phyloP scores from a whole-genome alignment of 2,329 filamentous ascomycete species.

The Calonectria naviculata region DNA sequence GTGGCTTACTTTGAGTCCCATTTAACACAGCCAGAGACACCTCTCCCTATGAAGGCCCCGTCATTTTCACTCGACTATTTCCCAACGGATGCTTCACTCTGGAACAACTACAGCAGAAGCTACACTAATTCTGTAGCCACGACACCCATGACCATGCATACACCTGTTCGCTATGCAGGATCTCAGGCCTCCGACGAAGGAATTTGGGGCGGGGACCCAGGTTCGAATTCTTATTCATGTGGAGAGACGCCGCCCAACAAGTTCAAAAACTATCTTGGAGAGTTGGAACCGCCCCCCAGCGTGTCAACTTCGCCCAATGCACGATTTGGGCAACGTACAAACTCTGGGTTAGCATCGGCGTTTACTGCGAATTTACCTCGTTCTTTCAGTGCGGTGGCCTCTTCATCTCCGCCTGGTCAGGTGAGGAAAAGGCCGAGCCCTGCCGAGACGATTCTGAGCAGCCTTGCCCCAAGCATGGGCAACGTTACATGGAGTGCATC shows the following conservation, averaged over 20 bases:
- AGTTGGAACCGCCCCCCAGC: conserved; percentile 61
- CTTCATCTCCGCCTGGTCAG: conserved; percentile 57
- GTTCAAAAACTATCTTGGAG: conserved; percentile 56
- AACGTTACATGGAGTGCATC: conserved; percentile 64
- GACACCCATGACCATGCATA: conserved; percentile 67
- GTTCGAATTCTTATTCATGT: conserved; percentile 68
- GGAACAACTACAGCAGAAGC: conserved; percentile 63
- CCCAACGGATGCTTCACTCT: conserved; percentile 66
- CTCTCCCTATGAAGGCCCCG: conserved; percentile 72
- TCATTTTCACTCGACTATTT: conserved; percentile 77
- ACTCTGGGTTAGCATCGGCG: conserved; percentile 66
- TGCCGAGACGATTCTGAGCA: conserved; percentile 69
- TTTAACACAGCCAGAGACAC: conserved; percentile 69
- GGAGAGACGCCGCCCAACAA: conserved; percentile 70
- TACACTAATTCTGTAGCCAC: conserved; percentile 65
- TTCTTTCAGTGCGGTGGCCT: conserved; percentile 50
- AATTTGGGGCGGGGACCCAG: conserved; percentile 63
- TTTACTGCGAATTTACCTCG: conserved; percentile 67
- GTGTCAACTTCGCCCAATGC: conserved; percentile 71
- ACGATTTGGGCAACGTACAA: conserved; percentile 62
- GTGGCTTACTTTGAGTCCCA: conserved; percentile 68
- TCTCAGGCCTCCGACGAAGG: conserved; percentile 68
- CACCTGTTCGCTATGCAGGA: conserved; percentile 64
- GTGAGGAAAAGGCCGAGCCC: conserved; percentile 69
- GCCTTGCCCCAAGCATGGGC: conserved; percentile 58